Percentiles rank a stretch among this genome's conserved stretches.
These are phyloP conservation scores for Thamnidium elegans DNA, from an alignment of 192 early-diverging fungal species.

Conservation along the genomic window DNA sequence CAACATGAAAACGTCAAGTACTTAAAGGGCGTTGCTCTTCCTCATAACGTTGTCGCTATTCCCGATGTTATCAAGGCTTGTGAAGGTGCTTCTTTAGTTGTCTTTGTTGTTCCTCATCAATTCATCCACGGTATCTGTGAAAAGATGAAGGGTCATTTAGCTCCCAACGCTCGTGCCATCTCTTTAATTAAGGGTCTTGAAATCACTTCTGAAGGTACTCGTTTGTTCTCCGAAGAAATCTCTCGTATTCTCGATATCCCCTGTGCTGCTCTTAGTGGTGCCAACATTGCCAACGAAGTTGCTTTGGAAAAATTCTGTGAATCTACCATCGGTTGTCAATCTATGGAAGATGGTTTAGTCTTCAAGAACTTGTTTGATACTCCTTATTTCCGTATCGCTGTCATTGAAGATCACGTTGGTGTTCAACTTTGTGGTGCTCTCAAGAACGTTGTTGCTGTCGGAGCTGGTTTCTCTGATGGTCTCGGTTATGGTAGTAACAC, in stretches of 20 bases:
- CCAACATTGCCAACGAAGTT: slow-evolving; percentile 97
- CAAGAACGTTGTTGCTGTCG: slow-evolving; percentile 98
- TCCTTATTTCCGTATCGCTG: slow-evolving; percentile 83
- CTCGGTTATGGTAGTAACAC: slow-evolving; percentile 92
- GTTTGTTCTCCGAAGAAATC: slow-evolving; percentile 81
- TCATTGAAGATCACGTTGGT: slow-evolving; percentile 83
- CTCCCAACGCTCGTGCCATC: slow-evolving; percentile 77
- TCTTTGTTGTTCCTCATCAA: slow-evolving; percentile 96
- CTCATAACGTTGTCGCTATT: slow-evolving; percentile 81
- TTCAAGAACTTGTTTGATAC: slow-evolving; percentile 86
- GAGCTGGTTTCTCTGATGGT: slow-evolving; percentile 93
- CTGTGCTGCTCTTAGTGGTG: slow-evolving; percentile 85
- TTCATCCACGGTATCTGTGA: slow-evolving; percentile 84
- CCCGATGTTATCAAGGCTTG: slow-evolving; percentile 79
- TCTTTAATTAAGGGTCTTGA: slow-evolving; percentile 91
- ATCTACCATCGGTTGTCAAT: slow-evolving; percentile 83
- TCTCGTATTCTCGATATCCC: slow-evolving; percentile 73
- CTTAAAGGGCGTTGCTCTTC: slow-evolving; percentile 81
- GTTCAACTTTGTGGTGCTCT: slow-evolving; percentile 97
- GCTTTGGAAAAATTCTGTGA: slow-evolving; percentile 94
- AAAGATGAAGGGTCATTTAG: slow-evolving; percentile 72
- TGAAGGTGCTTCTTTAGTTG: slow-evolving; percentile 81
- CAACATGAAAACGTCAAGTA: slow-evolving; percentile 92
- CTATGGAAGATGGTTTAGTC: slow-evolving; percentile 67
- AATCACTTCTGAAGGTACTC: slow-evolving; percentile 68